Evolutionary conservation across 352 stramenopile genomes (phyloP).

Genomic region (Thalassiosira exigua): DNA sequence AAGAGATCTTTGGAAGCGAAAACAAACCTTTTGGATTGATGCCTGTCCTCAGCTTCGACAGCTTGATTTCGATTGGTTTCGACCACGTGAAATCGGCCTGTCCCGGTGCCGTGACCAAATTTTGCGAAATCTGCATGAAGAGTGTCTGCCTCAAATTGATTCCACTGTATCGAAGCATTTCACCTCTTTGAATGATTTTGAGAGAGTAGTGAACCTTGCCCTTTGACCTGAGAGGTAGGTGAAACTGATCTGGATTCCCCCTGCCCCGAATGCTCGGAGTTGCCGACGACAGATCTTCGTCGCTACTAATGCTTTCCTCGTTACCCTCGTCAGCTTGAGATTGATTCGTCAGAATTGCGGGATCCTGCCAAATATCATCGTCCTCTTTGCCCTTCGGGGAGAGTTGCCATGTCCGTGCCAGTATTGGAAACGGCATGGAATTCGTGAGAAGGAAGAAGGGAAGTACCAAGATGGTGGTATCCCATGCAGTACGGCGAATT

Average conservation of each 20-base stretch:
- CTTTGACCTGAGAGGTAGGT: conserved; percentile 13
- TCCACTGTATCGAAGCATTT: conserved; percentile 57
- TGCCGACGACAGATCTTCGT: conserved; percentile 42
- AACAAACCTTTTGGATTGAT: not conserved
- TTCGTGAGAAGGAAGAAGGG: conserved; percentile 63
- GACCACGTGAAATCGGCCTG: not conserved
- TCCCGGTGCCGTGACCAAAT: not conserved
- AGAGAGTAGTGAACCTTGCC: conserved; percentile 19
- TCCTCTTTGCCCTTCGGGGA: conserved; percentile 40
- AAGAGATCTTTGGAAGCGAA: conserved; percentile 12
- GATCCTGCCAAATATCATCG: conserved; percentile 1
- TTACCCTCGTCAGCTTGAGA: conserved; percentile 24
- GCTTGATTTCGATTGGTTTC: not conserved
- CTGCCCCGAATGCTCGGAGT: conserved; percentile 17
- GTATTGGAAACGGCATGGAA: conserved; percentile 52
- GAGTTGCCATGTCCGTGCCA: conserved; percentile 44
- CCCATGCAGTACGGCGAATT: not conserved
- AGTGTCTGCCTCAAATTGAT: conserved; percentile 58
- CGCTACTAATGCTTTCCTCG: conserved; percentile 32
- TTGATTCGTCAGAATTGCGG: not conserved
- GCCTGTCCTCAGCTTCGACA: conserved; percentile 1
- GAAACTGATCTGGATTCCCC: conserved; percentile 32
- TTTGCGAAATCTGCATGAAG: conserved; percentile 63
- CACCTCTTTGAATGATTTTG: conserved; percentile 25
- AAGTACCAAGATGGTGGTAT: conserved; percentile 27